A percentile compares a stretch with the other conserved stretches of the same genome.
These are phyloP conservation scores for Rhodotorula graminis DNA, from an alignment of 768 basidiomycete genomes.

Conservation along the genomic window DNA sequence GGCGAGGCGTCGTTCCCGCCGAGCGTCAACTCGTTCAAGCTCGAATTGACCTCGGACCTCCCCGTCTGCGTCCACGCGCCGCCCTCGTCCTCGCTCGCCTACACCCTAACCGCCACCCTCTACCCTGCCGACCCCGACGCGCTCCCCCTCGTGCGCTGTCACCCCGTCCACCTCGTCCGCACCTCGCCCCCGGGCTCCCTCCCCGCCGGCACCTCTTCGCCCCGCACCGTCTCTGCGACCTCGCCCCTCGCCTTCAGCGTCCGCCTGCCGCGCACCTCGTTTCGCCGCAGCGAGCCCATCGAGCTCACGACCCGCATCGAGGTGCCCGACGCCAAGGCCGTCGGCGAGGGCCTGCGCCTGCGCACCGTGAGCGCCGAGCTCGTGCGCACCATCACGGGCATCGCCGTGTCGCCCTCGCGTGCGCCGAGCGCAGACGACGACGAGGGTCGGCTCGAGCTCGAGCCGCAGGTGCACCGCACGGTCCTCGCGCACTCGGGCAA, in stretches of 20 bases:
- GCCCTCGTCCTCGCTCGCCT: constrained; percentile 64
- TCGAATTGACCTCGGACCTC: constrained; percentile 70
- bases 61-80: constrained; percentile 73
- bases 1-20: constrained; percentile 49
- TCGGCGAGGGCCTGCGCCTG: constrained; percentile 67
- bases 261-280: constrained; percentile 67
- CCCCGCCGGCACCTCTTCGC: constrained; percentile 4
- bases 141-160: constrained; percentile 38
- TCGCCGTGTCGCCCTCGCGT: background rate
- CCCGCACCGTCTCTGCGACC: background rate
- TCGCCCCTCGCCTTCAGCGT: constrained; percentile 63
- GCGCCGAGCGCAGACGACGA: background rate
- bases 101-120: constrained; percentile 65
- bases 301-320: constrained; percentile 76
- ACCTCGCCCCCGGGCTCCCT: constrained; percentile 35
- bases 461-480: constrained; percentile 7
- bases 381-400: constrained; percentile 51
- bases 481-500: constrained; percentile 77
- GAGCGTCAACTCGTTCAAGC: constrained; percentile 69
- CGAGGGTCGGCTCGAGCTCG: background rate
- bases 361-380: constrained; percentile 78
- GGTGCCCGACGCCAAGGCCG: constrained; percentile 63
- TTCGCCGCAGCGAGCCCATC: constrained; percentile 66
- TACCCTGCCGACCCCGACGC: constrained; percentile 49
- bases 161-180: constrained; percentile 38